Base-by-base conservation (phyloP, 768 basidiomycete species). In the Tricholoma sp. region DNA sequence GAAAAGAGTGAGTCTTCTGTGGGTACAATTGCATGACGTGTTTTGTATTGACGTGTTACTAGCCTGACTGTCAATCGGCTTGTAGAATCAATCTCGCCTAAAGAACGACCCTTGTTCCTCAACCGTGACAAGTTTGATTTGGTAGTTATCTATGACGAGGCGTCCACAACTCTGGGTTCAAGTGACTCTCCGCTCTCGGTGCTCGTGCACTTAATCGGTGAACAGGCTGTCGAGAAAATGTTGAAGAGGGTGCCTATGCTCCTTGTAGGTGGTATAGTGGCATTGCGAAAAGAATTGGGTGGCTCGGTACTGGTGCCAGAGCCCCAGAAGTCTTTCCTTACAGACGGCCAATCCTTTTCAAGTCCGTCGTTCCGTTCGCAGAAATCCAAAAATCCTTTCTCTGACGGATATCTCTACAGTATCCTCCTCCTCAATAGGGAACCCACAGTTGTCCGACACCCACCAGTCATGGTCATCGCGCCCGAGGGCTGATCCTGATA, bases 61-160 rank as follows among this genome's bases (percentile, higher is more conserved):
- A 96, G 93, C 42, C 74, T 93, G 57, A 83, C 80, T 4, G 81
- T 84, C 1, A 69, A 77, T 45, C 75, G 74, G 28, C 80, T 98
- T 9, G 94, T 96, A 69, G 79, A 88, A 57, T 72, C 82, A 4
- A 74, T 91, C 33, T 84, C 82, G 0, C 91, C 95, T 1, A 75
- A 78, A 36, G 95, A 98, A 70, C 76, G 76, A 45, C 76, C 78
- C 2, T 76, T 89, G n/a, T 98, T 98, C 68, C 68, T 74, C 41
- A 89, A 92, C 58, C 89, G 96, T 39, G 83, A 94, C 64, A 87
- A 89, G 62, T 96, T 91, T 67, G 94, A 97, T 61, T 70, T 95
- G 18, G 84, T 99, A 24, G 90, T 87, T 13, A 74, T 98, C 3
- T 94, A 94, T 68, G 95, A 98, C 68, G 64, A 79, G 50, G 68